Evolutionary conservation across 164 flowering plant genomes (phyloP).

Genomic region (Stephania japonica): DNA sequence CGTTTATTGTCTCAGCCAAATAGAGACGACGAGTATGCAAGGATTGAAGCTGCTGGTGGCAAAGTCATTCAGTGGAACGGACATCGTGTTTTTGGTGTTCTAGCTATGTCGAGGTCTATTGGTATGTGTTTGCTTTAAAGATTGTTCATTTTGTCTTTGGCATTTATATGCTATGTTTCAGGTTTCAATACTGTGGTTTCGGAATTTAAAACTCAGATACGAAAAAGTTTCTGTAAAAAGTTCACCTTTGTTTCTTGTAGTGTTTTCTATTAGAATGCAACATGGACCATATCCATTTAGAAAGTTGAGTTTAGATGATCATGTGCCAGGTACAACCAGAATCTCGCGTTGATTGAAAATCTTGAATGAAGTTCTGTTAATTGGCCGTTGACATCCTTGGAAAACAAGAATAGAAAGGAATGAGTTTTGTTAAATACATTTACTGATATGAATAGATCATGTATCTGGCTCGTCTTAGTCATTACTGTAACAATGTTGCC

Average conservation of each 20-base stretch:
- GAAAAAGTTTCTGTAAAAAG: no score
- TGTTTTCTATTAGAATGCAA: no score
- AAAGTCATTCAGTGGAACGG: slow-evolving; percentile 92
- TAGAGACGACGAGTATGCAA: slow-evolving; percentile 75
- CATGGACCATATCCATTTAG: no score
- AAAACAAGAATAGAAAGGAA: neutral
- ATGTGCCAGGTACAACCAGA: neutral
- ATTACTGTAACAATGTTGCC: neutral
- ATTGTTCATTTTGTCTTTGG: neutral
- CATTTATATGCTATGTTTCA: neutral
- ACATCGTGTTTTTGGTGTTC: slow-evolving; percentile 83
- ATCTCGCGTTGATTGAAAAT: neutral
- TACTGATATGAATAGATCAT: neutral
- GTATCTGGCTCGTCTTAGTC: neutral
- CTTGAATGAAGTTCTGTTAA: neutral
- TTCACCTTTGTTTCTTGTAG: no score
- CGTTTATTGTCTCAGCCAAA: slow-evolving; percentile 55
- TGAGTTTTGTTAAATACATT: neutral
- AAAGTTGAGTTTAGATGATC: no score
- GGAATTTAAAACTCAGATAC: neutral
- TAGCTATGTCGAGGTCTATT: slow-evolving; percentile 47
- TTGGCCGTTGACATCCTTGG: neutral
- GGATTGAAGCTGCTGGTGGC: slow-evolving; percentile 93
- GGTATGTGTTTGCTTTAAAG: slow-evolving; percentile 17
- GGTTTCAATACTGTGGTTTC: neutral